phyloP scores from a whole-genome alignment of 768 basidiomycete species.

The Podaxis sp. region DNA sequence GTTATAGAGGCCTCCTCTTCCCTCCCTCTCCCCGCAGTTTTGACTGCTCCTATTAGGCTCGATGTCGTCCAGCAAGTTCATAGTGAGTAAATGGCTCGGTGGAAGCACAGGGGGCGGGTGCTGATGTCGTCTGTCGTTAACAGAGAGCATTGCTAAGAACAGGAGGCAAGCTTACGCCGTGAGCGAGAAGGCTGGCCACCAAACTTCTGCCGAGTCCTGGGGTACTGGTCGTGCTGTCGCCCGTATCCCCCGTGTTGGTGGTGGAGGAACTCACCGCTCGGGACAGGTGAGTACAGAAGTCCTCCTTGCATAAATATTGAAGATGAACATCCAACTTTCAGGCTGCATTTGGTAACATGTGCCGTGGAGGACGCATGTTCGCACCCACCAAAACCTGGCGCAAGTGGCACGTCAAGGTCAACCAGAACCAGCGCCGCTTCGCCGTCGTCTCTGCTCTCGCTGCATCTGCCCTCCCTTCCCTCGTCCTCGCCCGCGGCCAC shows the following conservation, averaged over 20 bases:
- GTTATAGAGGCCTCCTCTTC: conserved; percentile 78
- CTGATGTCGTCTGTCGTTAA: conserved; percentile 14
- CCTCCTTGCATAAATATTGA: neutral
- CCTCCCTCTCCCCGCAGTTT: conserved; percentile 90
- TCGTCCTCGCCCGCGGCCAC: conserved; percentile 98
- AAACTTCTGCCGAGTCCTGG: conserved; percentile 99
- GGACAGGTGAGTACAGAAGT: conserved; percentile 69
- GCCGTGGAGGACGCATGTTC: conserved; percentile 99
- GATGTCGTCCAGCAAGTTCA: conserved; percentile 98
- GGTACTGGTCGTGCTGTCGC: conserved; percentile 99
- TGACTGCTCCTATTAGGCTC: conserved; percentile 97
- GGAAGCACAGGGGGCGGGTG: neutral
- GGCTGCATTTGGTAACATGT: conserved; percentile 99
- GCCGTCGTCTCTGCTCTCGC: conserved; percentile 97
- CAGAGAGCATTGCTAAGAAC: conserved; percentile 98
- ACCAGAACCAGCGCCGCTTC: conserved; percentile 98
- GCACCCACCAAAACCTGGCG: conserved; percentile 99
- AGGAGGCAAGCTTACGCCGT: conserved; percentile 96
- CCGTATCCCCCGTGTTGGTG: conserved; percentile 99
- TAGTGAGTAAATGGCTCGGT: conserved; percentile 64
- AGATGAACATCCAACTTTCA: conserved; percentile 28
- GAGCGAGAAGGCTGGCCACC: conserved; percentile 97
- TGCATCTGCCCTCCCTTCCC: conserved; percentile 95
- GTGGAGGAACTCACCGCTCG: conserved; percentile 97
- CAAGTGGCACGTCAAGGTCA: conserved; percentile 99